These are phyloP conservation scores for Exophiala sp. DNA, from an alignment of 2,329 filamentous ascomycete species.

Conservation along the genomic window DNA sequence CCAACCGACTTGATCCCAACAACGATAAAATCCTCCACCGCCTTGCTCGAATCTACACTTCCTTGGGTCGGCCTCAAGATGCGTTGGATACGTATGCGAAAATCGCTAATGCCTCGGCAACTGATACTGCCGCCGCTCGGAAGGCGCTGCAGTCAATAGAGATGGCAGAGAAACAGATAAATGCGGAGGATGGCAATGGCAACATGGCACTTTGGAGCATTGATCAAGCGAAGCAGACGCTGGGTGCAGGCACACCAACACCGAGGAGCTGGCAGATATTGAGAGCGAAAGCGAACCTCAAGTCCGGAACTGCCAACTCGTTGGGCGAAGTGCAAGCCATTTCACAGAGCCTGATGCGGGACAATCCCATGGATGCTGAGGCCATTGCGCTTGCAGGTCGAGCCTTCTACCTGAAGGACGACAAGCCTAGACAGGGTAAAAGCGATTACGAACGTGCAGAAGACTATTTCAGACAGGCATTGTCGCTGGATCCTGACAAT, in stretches of 20 bases:
- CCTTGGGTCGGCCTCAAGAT: constrained; percentile 79
- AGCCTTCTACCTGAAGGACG: constrained; percentile 83
- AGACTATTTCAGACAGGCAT: constrained; percentile 84
- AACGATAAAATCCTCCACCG: constrained; percentile 87
- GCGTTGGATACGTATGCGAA: constrained; percentile 77
- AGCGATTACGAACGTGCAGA: constrained; percentile 69
- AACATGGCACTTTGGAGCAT: constrained; percentile 92
- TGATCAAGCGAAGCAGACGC: constrained; percentile 78
- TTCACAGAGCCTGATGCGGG: constrained; percentile 78
- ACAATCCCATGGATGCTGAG: constrained; percentile 89
- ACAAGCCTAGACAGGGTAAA: constrained; percentile 56
- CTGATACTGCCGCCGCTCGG: constrained; percentile 78
- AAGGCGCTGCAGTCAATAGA: constrained; percentile 67
- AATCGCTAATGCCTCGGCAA: constrained; percentile 71
- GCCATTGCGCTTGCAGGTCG: constrained; percentile 85
- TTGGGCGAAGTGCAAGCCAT: constrained; percentile 90
- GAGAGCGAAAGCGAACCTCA: constrained; percentile 85
- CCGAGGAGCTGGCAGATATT: constrained; percentile 93
- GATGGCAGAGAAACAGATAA: constrained; percentile 73
- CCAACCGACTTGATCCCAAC: constrained; percentile 76
- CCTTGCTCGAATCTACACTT: constrained; percentile 84
- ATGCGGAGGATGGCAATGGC: constrained; percentile 66
- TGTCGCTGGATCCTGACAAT: constrained; percentile 89
- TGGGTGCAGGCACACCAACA: constrained; percentile 71
- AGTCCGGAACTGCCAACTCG: constrained; percentile 86